phyloP scores from a whole-genome alignment of 768 basidiomycete genomes.

The Auricularia auricula-judae region DNA sequence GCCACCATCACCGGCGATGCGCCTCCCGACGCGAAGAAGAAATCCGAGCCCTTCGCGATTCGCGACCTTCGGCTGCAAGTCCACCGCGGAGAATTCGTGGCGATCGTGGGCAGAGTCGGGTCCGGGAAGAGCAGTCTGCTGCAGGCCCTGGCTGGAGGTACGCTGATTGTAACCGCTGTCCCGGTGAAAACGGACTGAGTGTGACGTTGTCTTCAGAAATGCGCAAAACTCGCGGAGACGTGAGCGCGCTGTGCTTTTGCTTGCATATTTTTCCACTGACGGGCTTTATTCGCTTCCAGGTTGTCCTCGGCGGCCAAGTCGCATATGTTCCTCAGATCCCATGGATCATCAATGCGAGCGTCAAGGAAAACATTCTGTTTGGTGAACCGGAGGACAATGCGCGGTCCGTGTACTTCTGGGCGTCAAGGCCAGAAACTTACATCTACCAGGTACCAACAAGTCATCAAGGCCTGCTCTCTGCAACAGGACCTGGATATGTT shows the following conservation, averaged over 20 bases:
- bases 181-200: no score
- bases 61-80: slow-evolving; percentile 34
- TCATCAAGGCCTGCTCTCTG: slow-evolving; percentile 57
- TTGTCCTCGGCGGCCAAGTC: slow-evolving; percentile 41
- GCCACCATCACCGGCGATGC: no score
- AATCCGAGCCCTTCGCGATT: slow-evolving; percentile 37
- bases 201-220: slow-evolving; percentile 32
- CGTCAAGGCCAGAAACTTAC: neutral
- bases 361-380: slow-evolving; percentile 67
- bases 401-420: slow-evolving; percentile 23
- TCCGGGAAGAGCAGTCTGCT: slow-evolving; percentile 39
- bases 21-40: slow-evolving; percentile 4
- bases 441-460: slow-evolving; percentile 36
- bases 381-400: slow-evolving; percentile 53
- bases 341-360: slow-evolving; percentile 58
- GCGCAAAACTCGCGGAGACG: slow-evolving; percentile 46
- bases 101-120: slow-evolving; percentile 66
- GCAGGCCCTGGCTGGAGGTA: slow-evolving; percentile 39
- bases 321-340: slow-evolving; percentile 52
- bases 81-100: slow-evolving; percentile 49
- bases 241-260: slow-evolving; percentile 17
- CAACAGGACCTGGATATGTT: slow-evolving; percentile 62
- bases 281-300: slow-evolving; percentile 16
- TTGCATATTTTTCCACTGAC: neutral
- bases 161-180: neutral